Evolutionary conservation across 2,329 filamentous ascomycete species (phyloP).

Genomic region (Cordyceps cicadae): DNA sequence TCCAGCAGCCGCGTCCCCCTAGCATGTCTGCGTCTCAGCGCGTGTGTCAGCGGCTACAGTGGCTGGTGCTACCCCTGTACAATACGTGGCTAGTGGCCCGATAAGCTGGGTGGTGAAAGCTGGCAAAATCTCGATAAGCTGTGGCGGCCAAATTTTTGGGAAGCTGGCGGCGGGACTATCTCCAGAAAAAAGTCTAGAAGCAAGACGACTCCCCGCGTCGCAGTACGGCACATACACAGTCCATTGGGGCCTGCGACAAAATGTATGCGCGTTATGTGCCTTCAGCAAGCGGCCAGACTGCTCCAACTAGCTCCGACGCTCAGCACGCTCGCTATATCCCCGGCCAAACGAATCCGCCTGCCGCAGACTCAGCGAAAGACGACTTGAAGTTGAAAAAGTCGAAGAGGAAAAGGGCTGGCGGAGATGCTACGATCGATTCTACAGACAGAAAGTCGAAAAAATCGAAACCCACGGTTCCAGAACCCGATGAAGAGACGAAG

Average conservation of each 20-base stretch:
- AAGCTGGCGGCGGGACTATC: slow-evolving; percentile 3
- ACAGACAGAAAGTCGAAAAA: slow-evolving; percentile 20
- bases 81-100: not conserved
- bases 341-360: slow-evolving; percentile 8
- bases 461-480: slow-evolving; percentile 17
- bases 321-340: slow-evolving; percentile 37
- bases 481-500: slow-evolving; percentile 8
- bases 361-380: slow-evolving; percentile 20
- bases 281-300: slow-evolving; percentile 20
- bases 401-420: slow-evolving; percentile 31
- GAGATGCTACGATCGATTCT: slow-evolving; percentile 20
- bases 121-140: slow-evolving; percentile 32
- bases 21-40: not conserved
- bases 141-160: slow-evolving; percentile 28
- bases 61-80: not conserved
- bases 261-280: slow-evolving; percentile 40
- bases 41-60: not conserved
- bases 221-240: not conserved
- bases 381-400: slow-evolving; percentile 18
- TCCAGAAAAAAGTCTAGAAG: not conserved
- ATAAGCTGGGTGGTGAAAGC: slow-evolving; percentile 23
- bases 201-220: not conserved
- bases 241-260: slow-evolving; percentile 16
- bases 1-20: not conserved
- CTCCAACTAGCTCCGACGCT: not conserved